Base-by-base conservation (phyloP, 108 stramenopile species). In the Licmophora abbreviata region DNA sequence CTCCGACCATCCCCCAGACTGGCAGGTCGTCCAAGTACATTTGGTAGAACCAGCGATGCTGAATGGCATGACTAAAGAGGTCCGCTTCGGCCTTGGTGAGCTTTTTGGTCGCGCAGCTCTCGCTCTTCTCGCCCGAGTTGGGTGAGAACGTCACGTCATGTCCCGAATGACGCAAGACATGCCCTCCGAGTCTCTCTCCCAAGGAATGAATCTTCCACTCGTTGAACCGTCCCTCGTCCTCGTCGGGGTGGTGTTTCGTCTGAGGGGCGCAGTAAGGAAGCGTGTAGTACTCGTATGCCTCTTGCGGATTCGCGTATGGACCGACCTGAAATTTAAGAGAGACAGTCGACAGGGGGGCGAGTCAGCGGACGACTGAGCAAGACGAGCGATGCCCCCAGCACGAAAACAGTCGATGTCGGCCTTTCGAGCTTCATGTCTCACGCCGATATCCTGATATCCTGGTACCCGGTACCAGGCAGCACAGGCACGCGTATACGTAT, bases 241-340 rank as follows among this genome's bases (percentile, higher is more conserved):
- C 59, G 20, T 80, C 72, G 27, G 91, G 85, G 49, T 92, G 88
- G 48, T 87, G 75, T 46, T 80, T 69, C 27, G 80, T 87, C 41
- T 92, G 87, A 17, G 98, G 98, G 21, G 84, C 88, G 51, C 98
- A 99, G 82, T 88, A 99, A 10, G 98, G 96, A 29, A 99, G 75
- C 32, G 56, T 73, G 80, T 96, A 99, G 73, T 97, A 99, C 51
- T 92, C 79, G 70, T 99, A 99, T 12, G 95, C 95, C 73, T 99
- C 98, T 76, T 95, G 92, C 11, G 97, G 97, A 59, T 99, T 99
- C 56, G 93, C 88, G 60, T 95, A 97, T 21, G 97, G 97, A 7
- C 97, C 97, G n/a, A 99, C 88, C 88, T 86, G 45, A 0, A 24
- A 17, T 32, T 12, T 50, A 35, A 12, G 34, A 12, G 34, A 12